Evolutionary conservation across 2,329 filamentous ascomycete genomes (phyloP).

Genomic region (Stachybotrys chlorohalonatus): DNA sequence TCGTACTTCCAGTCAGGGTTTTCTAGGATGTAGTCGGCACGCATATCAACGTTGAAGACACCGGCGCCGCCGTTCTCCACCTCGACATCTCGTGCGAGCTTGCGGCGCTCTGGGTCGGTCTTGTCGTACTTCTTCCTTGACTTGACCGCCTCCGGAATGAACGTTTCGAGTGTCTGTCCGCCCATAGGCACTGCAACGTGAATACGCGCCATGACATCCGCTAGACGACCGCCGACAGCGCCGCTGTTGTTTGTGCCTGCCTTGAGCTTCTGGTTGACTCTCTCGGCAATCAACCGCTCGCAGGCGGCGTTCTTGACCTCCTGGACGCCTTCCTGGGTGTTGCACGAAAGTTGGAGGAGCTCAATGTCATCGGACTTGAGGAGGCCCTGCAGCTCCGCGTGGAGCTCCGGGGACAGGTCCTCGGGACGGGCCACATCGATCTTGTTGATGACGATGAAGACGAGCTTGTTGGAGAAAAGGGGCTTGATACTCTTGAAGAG

Average conservation of each 20-base stretch:
- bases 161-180: conserved; percentile 68
- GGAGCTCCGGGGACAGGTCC: conserved; percentile 71
- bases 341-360: conserved; percentile 87
- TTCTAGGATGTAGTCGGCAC: conserved; percentile 78
- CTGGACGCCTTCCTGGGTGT: conserved; percentile 89
- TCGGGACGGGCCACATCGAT: conserved; percentile 86
- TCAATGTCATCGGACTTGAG: conserved; percentile 85
- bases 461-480: conserved; percentile 92
- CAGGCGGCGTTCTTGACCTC: conserved; percentile 92
- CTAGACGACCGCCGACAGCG: conserved; percentile 69
- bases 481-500: conserved; percentile 96
- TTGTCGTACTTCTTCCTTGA: conserved; percentile 82
- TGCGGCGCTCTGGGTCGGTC: conserved; percentile 73
- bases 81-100: conserved; percentile 78
- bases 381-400: conserved; percentile 69
- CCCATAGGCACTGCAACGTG: conserved; percentile 93
- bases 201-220: conserved; percentile 86
- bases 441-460: conserved; percentile 97
- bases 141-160: conserved; percentile 80
- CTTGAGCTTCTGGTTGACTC: conserved; percentile 93
- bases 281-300: conserved; percentile 83
- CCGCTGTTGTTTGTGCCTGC: conserved; percentile 73
- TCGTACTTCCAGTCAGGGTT: conserved; percentile 94
- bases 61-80: conserved; percentile 89
- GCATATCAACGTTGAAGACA: conserved; percentile 90